phyloP scores from a whole-genome alignment of 768 basidiomycete species.

The Lactifluus subvellereus region DNA sequence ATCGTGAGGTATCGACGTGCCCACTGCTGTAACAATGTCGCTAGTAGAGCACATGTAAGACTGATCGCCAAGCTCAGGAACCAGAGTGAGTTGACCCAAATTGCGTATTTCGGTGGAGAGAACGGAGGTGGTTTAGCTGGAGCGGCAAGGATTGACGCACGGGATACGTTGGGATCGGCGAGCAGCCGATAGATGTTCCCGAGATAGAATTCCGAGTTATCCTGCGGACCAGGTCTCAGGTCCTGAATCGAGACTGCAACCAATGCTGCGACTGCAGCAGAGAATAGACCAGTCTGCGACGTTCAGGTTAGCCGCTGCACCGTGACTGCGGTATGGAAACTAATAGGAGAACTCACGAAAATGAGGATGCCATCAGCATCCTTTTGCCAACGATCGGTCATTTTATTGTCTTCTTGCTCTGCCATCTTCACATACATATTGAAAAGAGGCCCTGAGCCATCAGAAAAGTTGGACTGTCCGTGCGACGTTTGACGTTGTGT shows the following conservation, averaged over 20 bases:
- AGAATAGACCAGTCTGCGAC: constrained; percentile 17
- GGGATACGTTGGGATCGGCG: neutral
- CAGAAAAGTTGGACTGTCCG: neutral
- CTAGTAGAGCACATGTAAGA: constrained; percentile 1
- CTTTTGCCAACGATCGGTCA: constrained; percentile 14
- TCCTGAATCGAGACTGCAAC: neutral
- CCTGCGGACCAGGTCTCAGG: neutral
- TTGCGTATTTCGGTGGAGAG: neutral
- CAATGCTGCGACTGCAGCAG: neutral
- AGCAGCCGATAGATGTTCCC: neutral
- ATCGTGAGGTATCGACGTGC: neutral
- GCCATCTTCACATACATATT: constrained; percentile 10
- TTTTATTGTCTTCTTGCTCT: constrained; percentile 10
- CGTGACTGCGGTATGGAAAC: neutral
- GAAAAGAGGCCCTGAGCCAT: constrained; percentile 7
- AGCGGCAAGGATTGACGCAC: neutral
- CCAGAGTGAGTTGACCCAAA: constrained; percentile 10
- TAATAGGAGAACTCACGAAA: constrained; percentile 14
- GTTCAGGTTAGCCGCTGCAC: neutral
- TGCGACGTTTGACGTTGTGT: neutral
- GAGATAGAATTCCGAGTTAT: constrained; percentile 4
- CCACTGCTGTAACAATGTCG: constrained; percentile 11
- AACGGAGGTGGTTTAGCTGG: neutral
- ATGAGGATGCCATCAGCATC: constrained; percentile 21
- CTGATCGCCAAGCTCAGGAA: constrained; percentile 11